A percentile compares a stretch with the other conserved stretches of the same genome.
Conservation (phyloP, 2,329 filamentous ascomycete genomes). For the Penicillium sclerotiorum region DNA sequence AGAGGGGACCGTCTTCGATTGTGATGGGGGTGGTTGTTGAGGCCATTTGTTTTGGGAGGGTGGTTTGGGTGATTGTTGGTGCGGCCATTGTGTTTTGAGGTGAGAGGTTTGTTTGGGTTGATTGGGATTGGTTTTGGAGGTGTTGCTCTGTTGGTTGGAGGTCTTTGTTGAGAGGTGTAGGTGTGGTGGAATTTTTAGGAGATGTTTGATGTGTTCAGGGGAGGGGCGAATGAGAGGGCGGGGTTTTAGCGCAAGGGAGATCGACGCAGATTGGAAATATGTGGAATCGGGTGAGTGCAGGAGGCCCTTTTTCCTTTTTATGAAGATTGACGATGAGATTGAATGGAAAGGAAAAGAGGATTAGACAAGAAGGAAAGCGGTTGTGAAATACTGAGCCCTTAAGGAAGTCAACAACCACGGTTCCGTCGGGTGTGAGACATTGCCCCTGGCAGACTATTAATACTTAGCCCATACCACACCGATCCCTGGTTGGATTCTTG, state of each 20-base stretch:
- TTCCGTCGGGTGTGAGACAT: constrained; percentile 20
- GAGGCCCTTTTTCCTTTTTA: neutral
- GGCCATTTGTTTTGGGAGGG: constrained; percentile 12
- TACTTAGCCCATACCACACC: constrained; percentile 8
- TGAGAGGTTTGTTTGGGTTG: no score
- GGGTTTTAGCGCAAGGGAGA: constrained; percentile 22
- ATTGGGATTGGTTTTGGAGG: no score
- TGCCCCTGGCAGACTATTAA: constrained; percentile 22
- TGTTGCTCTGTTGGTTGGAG: no score
- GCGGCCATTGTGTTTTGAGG: constrained; percentile 2
- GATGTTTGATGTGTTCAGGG: constrained; percentile 10
- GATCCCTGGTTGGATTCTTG: constrained; percentile 7
- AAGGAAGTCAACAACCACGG: constrained; percentile 16
- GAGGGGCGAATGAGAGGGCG: constrained; percentile 16
- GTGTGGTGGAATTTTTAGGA: neutral
- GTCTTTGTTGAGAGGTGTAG: neutral
- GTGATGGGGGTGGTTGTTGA: constrained; percentile 18
- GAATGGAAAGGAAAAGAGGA: no score
- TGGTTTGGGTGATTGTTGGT: constrained; percentile 14
- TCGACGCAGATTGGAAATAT: constrained; percentile 5
- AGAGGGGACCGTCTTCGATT: constrained; percentile 62
- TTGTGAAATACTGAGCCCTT: no score
- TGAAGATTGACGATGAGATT: neutral
- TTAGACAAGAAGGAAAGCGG: no score
- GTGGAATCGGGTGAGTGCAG: neutral